These are phyloP conservation scores for Populus hybrid DNA, from an alignment of 441 rosid genomes.

Conservation along the genomic window DNA sequence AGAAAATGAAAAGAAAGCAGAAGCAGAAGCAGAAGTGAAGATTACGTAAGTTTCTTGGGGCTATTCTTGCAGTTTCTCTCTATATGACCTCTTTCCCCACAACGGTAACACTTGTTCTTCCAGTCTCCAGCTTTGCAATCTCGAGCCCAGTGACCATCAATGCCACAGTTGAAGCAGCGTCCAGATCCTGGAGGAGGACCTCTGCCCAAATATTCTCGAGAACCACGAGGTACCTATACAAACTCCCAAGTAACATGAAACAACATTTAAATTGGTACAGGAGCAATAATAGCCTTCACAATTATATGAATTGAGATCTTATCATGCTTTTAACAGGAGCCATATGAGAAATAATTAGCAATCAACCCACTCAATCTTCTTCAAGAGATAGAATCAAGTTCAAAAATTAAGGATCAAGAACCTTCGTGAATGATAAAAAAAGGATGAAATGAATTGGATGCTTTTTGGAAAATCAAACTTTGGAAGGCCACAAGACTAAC, in stretches of 20 bases:
- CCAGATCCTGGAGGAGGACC: slow-evolving; percentile 89
- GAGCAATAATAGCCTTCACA: background rate
- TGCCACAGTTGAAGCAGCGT: slow-evolving; percentile 81
- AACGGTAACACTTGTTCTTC: slow-evolving; percentile 79
- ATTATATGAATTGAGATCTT: background rate
- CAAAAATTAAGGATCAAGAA: background rate
- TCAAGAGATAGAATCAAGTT: background rate
- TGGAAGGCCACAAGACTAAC: background rate
- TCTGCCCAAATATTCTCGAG: slow-evolving; percentile 62
- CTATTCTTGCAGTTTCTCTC: slow-evolving; percentile 78
- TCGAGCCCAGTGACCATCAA: slow-evolving; percentile 93
- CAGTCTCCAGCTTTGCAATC: slow-evolving; percentile 84
- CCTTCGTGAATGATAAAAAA: background rate
- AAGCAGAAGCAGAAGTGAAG: background rate
- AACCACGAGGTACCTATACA: slow-evolving; percentile 60
- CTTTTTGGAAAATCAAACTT: background rate
- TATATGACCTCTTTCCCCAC: slow-evolving; percentile 73
- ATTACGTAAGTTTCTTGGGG: slow-evolving; percentile 60
- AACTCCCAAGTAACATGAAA: background rate
- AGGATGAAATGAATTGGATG: background rate
- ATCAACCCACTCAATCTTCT: background rate
- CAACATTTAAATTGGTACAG: background rate
- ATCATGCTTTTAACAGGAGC: background rate
- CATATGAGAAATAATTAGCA: background rate
- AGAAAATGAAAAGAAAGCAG: background rate